Evolutionary conservation across 768 basidiomycete species (phyloP).

Genomic region (Hirschioporus abietinus): DNA sequence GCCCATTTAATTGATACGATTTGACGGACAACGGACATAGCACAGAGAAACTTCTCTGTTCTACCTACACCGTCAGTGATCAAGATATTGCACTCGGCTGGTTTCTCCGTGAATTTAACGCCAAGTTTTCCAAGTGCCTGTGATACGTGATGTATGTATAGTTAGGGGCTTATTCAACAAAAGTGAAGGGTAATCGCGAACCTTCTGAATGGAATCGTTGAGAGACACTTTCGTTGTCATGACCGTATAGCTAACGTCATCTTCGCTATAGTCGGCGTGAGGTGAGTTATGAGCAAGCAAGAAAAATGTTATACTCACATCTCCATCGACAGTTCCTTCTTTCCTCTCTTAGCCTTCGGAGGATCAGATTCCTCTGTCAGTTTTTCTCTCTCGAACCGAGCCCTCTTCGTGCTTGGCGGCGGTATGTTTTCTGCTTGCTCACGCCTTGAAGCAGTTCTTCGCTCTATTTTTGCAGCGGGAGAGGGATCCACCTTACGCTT

Average conservation of each 20-base stretch:
- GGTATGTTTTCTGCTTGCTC: neutral
- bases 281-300: neutral
- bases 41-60: slow-evolving; percentile 86
- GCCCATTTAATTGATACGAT: slow-evolving; percentile 72
- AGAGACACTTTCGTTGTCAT: slow-evolving; percentile 67
- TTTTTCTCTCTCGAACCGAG: slow-evolving; percentile 15
- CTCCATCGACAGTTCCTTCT: slow-evolving; percentile 12
- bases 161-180: slow-evolving; percentile 6
- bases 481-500: slow-evolving; percentile 6
- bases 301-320: slow-evolving; percentile 6
- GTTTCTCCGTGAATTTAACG: slow-evolving; percentile 52
- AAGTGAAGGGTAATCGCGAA: slow-evolving; percentile 16
- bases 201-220: slow-evolving; percentile 54
- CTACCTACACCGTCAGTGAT: slow-evolving; percentile 63
- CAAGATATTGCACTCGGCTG: slow-evolving; percentile 75
- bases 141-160: neutral
- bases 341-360: slow-evolving; percentile 16
- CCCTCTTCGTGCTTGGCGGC: neutral
- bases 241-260: slow-evolving; percentile 23
- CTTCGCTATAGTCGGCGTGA: slow-evolving; percentile 4
- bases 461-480: neutral
- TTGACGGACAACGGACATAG: slow-evolving; percentile 55
- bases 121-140: slow-evolving; percentile 65
- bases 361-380: slow-evolving; percentile 14
- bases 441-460: slow-evolving; percentile 1